Conservation (phyloP, 345 rosid species). For the Odontarrhena argentea region DNA sequence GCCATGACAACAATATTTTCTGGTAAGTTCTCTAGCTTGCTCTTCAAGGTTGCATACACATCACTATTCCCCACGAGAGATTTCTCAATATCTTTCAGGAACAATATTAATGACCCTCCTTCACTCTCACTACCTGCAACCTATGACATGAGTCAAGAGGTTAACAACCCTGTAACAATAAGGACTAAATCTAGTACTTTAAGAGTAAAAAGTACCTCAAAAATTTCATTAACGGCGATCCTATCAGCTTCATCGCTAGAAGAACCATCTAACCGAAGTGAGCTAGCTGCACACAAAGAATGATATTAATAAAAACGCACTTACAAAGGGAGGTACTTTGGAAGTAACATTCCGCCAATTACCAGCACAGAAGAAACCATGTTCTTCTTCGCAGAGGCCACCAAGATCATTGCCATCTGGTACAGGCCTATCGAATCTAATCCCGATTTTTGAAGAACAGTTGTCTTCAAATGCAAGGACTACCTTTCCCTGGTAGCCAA, state of each 20-base stretch:
- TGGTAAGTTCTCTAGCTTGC: conserved; percentile 80
- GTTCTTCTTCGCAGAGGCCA: conserved; percentile 87
- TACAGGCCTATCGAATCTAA: conserved; percentile 85
- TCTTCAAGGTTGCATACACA: conserved; percentile 59
- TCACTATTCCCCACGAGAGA: conserved; percentile 75
- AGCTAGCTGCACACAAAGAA: conserved; percentile 55
- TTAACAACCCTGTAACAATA: conserved; percentile 26
- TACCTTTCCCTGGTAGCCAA: conserved; percentile 88
- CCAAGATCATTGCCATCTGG: conserved; percentile 95
- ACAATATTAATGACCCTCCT: conserved; percentile 69
- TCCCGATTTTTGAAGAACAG: conserved; percentile 82
- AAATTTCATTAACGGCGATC: conserved; percentile 79
- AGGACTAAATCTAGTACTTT: conserved; percentile 19
- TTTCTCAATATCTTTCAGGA: conserved; percentile 92
- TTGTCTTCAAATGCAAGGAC: conserved; percentile 92
- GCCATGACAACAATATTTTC: conserved; percentile 82
- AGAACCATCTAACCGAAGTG: conserved; percentile 79
- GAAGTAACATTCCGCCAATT: conserved; percentile 18
- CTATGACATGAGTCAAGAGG: conserved; percentile 44
- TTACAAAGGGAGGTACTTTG: conserved; percentile 1
- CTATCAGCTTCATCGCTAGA: conserved; percentile 81
- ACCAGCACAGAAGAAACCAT: conserved; percentile 94
- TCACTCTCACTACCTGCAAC: conserved; percentile 74
- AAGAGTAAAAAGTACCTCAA: conserved; percentile 60
- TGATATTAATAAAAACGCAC: conserved; percentile 8